Evolutionary conservation across 805 yeast species (phyloP).

Genomic region (Kodamaea sagamina): DNA sequence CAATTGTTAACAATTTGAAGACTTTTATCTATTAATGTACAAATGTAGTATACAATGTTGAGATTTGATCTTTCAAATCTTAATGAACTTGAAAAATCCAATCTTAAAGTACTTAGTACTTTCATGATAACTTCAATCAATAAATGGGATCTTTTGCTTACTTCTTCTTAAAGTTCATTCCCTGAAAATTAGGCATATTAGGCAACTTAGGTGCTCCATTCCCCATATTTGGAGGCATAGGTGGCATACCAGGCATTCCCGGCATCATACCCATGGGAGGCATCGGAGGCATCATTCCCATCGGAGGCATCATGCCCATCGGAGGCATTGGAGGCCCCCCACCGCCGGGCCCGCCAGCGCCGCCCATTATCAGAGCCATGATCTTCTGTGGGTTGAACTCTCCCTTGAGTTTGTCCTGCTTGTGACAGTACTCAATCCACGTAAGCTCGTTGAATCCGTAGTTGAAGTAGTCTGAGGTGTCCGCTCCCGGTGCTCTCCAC

Average conservation of each 20-base stretch:
- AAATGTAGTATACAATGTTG: slow-evolving; percentile 1
- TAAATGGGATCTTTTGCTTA: too few relatives aligned
- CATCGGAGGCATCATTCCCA: slow-evolving; percentile 30
- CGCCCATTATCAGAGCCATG: slow-evolving; percentile 59
- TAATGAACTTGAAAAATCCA: too few relatives aligned
- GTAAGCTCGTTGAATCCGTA: slow-evolving; percentile 95
- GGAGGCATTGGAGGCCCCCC: slow-evolving; percentile 22
- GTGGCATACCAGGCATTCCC: slow-evolving; percentile 23
- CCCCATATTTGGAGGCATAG: slow-evolving; percentile 21
- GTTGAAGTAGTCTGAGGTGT: slow-evolving; percentile 90
- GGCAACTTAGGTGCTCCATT: slow-evolving; percentile 19
- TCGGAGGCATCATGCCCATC: slow-evolving; percentile 17
- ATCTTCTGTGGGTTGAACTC: slow-evolving; percentile 83
- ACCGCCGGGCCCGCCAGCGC: slow-evolving; percentile 25
- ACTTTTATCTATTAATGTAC: background rate
- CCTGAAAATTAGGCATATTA: slow-evolving; percentile 31
- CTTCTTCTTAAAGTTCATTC: slow-evolving; percentile 15
- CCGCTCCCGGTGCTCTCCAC: slow-evolving; percentile 98
- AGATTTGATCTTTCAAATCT: too few relatives aligned
- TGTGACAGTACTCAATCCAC: slow-evolving; percentile 89
- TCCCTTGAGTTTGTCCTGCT: slow-evolving; percentile 78
- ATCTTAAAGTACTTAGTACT: too few relatives aligned
- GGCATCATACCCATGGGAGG: slow-evolving; percentile 20
- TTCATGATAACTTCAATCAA: too few relatives aligned
- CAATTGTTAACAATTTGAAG: too few relatives aligned